These are phyloP conservation scores for Immersiella caudata DNA, from an alignment of 495 filamentous ascomycete species.

Conservation along the genomic window DNA sequence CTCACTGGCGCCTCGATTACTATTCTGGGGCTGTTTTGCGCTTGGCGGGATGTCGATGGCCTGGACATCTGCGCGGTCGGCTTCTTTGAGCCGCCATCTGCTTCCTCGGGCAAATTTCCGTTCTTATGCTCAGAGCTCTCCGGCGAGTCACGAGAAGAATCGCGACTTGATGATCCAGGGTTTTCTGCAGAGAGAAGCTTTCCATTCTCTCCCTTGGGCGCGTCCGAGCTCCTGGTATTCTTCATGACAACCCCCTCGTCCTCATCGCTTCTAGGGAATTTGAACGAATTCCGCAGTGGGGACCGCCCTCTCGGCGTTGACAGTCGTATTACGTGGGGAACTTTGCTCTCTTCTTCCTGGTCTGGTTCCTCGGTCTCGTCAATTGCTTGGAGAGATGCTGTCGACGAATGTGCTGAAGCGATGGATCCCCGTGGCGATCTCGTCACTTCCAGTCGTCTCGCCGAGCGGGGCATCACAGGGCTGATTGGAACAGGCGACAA, in stretches of 20 bases:
- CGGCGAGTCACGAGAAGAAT: background rate
- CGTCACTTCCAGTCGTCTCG: slow-evolving; percentile 23
- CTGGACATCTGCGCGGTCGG: background rate
- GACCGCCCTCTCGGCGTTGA: slow-evolving; percentile 26
- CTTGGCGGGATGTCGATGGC: background rate
- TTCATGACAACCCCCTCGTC: slow-evolving; percentile 38
- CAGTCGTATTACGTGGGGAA: slow-evolving; percentile 24
- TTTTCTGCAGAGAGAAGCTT: background rate
- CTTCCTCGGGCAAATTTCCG: background rate
- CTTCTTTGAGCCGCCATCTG: background rate
- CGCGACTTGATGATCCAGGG: background rate
- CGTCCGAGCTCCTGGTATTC: slow-evolving; percentile 20
- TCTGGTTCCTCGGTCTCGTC: slow-evolving; percentile 29
- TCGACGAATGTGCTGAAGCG: slow-evolving; percentile 27
- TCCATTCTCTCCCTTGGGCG: slow-evolving; percentile 5
- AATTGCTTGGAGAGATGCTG: slow-evolving; percentile 36
- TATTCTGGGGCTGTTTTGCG: slow-evolving; percentile 19
- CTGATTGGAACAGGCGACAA: slow-evolving; percentile 20
- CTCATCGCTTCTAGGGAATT: slow-evolving; percentile 28
- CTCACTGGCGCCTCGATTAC: slow-evolving; percentile 18
- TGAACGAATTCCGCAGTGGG: slow-evolving; percentile 3
- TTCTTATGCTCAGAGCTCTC: too few species aligned
- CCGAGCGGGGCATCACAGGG: slow-evolving; percentile 19
- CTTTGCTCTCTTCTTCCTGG: slow-evolving; percentile 14
- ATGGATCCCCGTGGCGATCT: slow-evolving; percentile 27